Conservation (phyloP, 1,139 yeast genomes). For the Maudiozyma humilis region DNA sequence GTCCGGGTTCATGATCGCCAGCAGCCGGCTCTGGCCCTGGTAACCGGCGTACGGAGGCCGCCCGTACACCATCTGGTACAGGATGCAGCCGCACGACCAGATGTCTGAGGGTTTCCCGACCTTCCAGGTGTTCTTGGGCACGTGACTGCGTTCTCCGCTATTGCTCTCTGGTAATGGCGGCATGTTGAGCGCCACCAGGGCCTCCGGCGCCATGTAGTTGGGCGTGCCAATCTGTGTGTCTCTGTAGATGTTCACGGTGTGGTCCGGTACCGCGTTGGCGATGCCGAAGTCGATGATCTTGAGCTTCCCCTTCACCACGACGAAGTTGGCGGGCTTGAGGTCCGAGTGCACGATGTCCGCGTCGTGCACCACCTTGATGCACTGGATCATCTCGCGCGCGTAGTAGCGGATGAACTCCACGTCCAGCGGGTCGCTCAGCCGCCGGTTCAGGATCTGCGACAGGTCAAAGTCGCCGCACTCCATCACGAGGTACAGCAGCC, state of each 20-base stretch:
- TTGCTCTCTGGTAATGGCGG: no score
- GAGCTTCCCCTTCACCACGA: conserved; percentile 74
- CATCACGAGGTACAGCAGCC: conserved; percentile 70
- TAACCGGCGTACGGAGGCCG: conserved; percentile 82
- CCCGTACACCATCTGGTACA: conserved; percentile 93
- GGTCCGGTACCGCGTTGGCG: conserved; percentile 89
- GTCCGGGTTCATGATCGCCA: conserved; percentile 83
- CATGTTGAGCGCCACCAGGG: conserved; percentile 55
- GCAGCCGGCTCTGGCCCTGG: conserved; percentile 67
- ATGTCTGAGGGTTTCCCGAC: conserved; percentile 95
- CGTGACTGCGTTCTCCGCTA: conserved; percentile 13
- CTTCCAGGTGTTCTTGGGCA: conserved; percentile 50
- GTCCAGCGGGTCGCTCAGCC: conserved; percentile 52
- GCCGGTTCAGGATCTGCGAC: conserved; percentile 66
- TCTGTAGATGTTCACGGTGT: conserved; percentile 81
- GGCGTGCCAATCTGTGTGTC: conserved; percentile 94
- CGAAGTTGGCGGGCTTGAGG: conserved; percentile 89
- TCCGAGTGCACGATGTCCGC: conserved; percentile 91
- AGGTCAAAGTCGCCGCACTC: conserved; percentile 93
- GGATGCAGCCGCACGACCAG: conserved; percentile 96
- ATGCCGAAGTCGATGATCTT: conserved; percentile 95
- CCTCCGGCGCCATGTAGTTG: conserved; percentile 97
- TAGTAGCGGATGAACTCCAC: conserved; percentile 74
- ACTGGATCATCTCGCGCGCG: conserved; percentile 68
- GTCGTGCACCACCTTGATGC: conserved; percentile 81